Conservation (phyloP, 2,329 filamentous ascomycete species). For the Botrytis squamosa region DNA sequence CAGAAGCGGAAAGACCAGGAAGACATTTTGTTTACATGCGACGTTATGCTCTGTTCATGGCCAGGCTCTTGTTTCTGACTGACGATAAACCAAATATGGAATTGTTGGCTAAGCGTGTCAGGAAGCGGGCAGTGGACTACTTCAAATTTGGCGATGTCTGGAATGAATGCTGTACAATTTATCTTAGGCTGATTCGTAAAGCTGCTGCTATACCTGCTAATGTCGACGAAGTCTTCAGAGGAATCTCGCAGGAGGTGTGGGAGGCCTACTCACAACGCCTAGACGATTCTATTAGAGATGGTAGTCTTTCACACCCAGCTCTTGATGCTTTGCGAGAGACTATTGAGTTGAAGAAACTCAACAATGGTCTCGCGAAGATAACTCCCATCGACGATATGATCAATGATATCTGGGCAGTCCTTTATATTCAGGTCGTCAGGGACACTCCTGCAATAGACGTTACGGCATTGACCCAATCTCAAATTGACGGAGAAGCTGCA, state of each 20-base stretch:
- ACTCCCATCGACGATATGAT: slow-evolving; percentile 89
- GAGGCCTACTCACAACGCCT: slow-evolving; percentile 56
- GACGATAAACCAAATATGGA: slow-evolving; percentile 63
- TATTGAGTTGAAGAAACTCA: slow-evolving; percentile 73
- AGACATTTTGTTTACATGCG: slow-evolving; percentile 72
- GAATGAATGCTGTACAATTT: slow-evolving; percentile 35
- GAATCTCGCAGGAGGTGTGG: slow-evolving; percentile 65
- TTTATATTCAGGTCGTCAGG: slow-evolving; percentile 68
- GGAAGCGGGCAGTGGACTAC: slow-evolving; percentile 59
- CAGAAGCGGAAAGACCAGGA: slow-evolving; percentile 67
- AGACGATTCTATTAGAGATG: slow-evolving; percentile 56
- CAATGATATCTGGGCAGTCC: slow-evolving; percentile 78
- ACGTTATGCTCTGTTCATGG: slow-evolving; percentile 68
- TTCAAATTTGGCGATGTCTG: slow-evolving; percentile 33
- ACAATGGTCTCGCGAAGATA: slow-evolving; percentile 83
- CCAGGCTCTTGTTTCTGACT: slow-evolving; percentile 58
- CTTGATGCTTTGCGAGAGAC: slow-evolving; percentile 65
- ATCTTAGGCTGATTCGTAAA: slow-evolving; percentile 53
- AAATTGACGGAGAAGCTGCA: slow-evolving; percentile 47
- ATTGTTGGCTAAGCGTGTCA: slow-evolving; percentile 60
- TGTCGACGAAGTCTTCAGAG: slow-evolving; percentile 66
- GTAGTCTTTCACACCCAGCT: slow-evolving; percentile 47
- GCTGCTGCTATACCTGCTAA: slow-evolving; percentile 56
- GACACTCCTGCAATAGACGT: slow-evolving; percentile 47
- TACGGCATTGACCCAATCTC: slow-evolving; percentile 46